These are phyloP conservation scores for Alternaria consortialis DNA, from an alignment of 2,329 filamentous ascomycete genomes.

Conservation along the genomic window DNA sequence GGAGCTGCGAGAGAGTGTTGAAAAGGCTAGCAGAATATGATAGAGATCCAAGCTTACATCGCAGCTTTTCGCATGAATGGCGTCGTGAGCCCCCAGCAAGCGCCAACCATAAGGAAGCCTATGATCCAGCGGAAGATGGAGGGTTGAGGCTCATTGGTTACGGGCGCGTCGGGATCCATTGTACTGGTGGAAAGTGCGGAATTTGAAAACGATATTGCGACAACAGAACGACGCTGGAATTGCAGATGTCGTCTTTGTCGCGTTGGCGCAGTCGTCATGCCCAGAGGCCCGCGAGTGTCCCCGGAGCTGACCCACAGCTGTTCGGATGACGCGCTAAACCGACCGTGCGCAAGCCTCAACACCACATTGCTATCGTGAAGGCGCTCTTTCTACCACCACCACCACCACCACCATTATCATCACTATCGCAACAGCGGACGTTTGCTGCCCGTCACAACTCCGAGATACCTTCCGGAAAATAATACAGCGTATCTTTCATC, in stretches of 20 bases:
- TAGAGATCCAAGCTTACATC: slow-evolving; percentile 48
- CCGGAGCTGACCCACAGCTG: neutral
- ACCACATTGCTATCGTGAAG: neutral
- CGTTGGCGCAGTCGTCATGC: neutral
- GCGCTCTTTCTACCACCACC: neutral
- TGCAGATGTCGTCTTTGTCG: neutral
- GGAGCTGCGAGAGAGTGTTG: neutral
- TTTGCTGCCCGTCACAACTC: neutral
- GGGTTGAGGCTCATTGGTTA: slow-evolving; percentile 41
- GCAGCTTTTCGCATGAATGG: slow-evolving; percentile 88
- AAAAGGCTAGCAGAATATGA: neutral
- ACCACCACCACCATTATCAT: neutral
- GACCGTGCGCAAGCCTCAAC: slow-evolving; percentile 15
- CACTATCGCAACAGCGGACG: neutral
- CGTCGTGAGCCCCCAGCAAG: slow-evolving; percentile 93
- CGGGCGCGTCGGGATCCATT: slow-evolving; percentile 45
- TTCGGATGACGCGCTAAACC: slow-evolving; percentile 6
- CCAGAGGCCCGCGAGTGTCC: neutral
- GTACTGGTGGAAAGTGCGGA: neutral
- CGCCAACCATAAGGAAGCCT: slow-evolving; percentile 87
- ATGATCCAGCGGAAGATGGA: slow-evolving; percentile 80
- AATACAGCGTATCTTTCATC: slow-evolving; percentile 25
- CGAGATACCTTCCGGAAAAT: neutral
- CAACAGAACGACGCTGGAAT: neutral
- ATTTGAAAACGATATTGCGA: neutral